Evolutionary conservation across 441 rosid genomes (phyloP).

Genomic region (Macaranga tanarius): DNA sequence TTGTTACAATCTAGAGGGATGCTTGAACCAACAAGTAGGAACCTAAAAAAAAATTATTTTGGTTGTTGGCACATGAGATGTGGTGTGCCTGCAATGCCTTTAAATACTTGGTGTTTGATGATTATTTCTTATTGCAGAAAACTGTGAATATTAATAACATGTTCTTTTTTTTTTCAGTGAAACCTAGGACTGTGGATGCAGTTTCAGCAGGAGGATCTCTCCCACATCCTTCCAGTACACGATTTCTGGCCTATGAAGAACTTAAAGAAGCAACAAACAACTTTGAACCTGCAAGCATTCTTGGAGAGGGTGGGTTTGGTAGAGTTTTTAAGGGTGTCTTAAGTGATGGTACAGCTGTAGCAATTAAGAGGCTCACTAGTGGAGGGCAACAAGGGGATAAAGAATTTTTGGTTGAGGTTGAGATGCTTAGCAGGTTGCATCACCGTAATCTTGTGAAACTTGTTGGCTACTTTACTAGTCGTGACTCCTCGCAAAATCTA

Average conservation of each 20-base stretch:
- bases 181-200: slow-evolving; percentile 50
- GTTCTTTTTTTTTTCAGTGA: slow-evolving; percentile 40
- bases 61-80: slow-evolving; percentile 5
- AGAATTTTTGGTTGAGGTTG: slow-evolving; percentile 95
- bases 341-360: slow-evolving; percentile 96
- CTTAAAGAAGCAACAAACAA: slow-evolving; percentile 88
- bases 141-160: background rate
- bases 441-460: slow-evolving; percentile 98
- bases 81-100: background rate
- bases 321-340: slow-evolving; percentile 91
- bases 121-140: slow-evolving; percentile 10
- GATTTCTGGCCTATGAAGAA: slow-evolving; percentile 89
- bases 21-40: slow-evolving; percentile 1
- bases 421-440: slow-evolving; percentile 98
- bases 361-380: slow-evolving; percentile 80
- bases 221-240: slow-evolving; percentile 80
- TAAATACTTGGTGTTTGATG: background rate
- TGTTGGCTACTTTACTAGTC: slow-evolving; percentile 84
- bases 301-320: slow-evolving; percentile 98
- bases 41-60: background rate
- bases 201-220: slow-evolving; percentile 55
- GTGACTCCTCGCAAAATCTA: slow-evolving; percentile 82
- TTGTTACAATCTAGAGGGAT: background rate
- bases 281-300: slow-evolving; percentile 73
- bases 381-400: slow-evolving; percentile 97